Evolutionary conservation across 495 filamentous ascomycete species (phyloP), one percentile per base, ranked within the genome.

Genomic region (Aspergillus conjunctus): DNA sequence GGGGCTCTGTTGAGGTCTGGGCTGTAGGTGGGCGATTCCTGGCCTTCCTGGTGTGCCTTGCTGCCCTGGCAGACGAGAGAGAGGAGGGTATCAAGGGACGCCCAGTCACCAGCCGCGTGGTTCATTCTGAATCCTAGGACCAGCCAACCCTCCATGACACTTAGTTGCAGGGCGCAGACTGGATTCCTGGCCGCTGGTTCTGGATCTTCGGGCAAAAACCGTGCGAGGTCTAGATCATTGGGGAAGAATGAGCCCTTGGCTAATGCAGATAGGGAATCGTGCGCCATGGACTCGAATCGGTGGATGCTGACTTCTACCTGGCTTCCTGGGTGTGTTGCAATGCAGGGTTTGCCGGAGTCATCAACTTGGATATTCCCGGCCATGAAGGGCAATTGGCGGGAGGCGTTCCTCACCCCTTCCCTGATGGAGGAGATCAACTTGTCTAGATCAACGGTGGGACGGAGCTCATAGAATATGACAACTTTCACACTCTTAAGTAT

Each of bases 51-150:
- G 48, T 66, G 32, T 18, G 65, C 63, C 54, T 66, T 65, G 53
- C 53, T 58, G 39, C 69, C 52, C 51, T 63, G 63, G 50, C 67
- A 69, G 22, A 72, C 21, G 7, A 72, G 58, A 57, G 63, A 63
- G 18, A 72, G 18, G 43, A 69, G 68, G 22, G 51, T 57, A 48
- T 71, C 51, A 18, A 71, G 59, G 4, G 71, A 73, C 8, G 45
- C 12, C 66, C 66, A 73, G 56, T 73, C 71, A n/a, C 61, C 68
- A 8, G 51, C 62, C 6, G 62, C 61, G 31, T 73, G 71, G 31
- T 68, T 61, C 20, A 69, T 44, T 32, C 50, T 32, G 21, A 65
- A 54, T 31, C 60, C 66, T 4, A 73, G 9, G 22, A 68, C 57
- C 12, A 73, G 18, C 18, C 71, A 68, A 8, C 66, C 66, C 37